Percentiles rank a stretch among this genome's conserved stretches.
Evolutionary conservation across 345 rosid genomes (phyloP).

Genomic region (Theobroma cacao): DNA sequence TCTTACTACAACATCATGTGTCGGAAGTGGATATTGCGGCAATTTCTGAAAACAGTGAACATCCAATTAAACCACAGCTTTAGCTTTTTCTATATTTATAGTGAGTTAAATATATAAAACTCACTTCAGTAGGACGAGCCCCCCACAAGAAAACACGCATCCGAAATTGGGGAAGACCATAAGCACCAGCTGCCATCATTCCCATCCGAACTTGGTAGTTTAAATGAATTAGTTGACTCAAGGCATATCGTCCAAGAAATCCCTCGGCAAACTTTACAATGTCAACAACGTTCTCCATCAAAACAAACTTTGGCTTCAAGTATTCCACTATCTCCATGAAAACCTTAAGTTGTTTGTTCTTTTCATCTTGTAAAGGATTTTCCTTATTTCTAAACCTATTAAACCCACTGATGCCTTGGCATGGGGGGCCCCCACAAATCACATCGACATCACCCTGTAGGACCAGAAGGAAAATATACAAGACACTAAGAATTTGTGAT

Average conservation of each 20-base stretch:
- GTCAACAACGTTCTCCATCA: slow-evolving; percentile 89
- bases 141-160: slow-evolving; percentile 85
- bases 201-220: slow-evolving; percentile 74
- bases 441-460: slow-evolving; percentile 63
- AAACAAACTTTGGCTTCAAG: slow-evolving; percentile 59
- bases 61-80: background rate
- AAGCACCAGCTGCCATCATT: slow-evolving; percentile 85
- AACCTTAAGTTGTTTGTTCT: slow-evolving; percentile 56
- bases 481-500: background rate
- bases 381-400: slow-evolving; percentile 56
- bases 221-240: slow-evolving; percentile 60
- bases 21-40: slow-evolving; percentile 80
- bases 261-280: slow-evolving; percentile 56
- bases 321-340: slow-evolving; percentile 68
- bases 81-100: background rate
- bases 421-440: slow-evolving; percentile 88
- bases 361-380: slow-evolving; percentile 55
- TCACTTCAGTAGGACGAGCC: slow-evolving; percentile 52
- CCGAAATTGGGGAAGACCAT: slow-evolving; percentile 83
- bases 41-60: slow-evolving; percentile 35
- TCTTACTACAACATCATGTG: slow-evolving; percentile 62
- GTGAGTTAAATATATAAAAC: background rate
- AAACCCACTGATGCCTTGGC: slow-evolving; percentile 83
- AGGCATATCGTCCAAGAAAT: slow-evolving; percentile 60
- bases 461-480: background rate